Evolutionary conservation across 495 filamentous ascomycete genomes (phyloP), one percentile per base, ranked within the genome.

Genomic region (Xylaria curta): DNA sequence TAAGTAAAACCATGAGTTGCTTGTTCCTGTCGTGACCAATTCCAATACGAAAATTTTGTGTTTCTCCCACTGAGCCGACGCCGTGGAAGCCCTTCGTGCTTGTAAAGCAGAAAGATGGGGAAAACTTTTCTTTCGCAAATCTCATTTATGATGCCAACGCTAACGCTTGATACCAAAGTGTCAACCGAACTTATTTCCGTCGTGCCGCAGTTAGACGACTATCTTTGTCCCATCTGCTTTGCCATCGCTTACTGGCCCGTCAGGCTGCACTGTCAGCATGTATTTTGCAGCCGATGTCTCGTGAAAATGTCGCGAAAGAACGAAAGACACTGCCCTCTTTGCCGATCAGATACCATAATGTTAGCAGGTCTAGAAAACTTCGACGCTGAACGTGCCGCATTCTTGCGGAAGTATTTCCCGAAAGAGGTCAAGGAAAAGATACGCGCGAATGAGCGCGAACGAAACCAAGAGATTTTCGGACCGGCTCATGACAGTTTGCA

Each of bases 261-360:
- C 19, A 83, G 87, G 36, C 82, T 94, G 33, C 82, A 85, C 28
- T 94, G 92, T 75, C 75, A 79, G 13, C 91, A 93, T 63, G 76
- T 92, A 13, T 92, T 92, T 76, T 94, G 92, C 79, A 92, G 93
- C 31, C 82, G 89, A 1, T 94, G 92, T 75, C 82, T 92, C 67
- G 87, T 93, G 70, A 86, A 89, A 70, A 86, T 94, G 83, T 91
- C 93, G 73, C 85, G 86, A 51, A 83, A 85, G 54, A 82, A 83
- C 62, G 85, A 90, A 71, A 80, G 81, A 17, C 78, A 82, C 33
- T 94, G 92, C 75, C 92, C 92, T 9, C 83, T 93, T 40, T 94
- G 92, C 72, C 83, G 92, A 71, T 82, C 85, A 10, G 81, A 88
- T 36, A 88, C 85, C 0, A 83, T 94, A 24, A 78, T 90, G 76